Evolutionary conservation across 768 basidiomycete genomes (phyloP).

Genomic region (Scleroderma bovista): DNA sequence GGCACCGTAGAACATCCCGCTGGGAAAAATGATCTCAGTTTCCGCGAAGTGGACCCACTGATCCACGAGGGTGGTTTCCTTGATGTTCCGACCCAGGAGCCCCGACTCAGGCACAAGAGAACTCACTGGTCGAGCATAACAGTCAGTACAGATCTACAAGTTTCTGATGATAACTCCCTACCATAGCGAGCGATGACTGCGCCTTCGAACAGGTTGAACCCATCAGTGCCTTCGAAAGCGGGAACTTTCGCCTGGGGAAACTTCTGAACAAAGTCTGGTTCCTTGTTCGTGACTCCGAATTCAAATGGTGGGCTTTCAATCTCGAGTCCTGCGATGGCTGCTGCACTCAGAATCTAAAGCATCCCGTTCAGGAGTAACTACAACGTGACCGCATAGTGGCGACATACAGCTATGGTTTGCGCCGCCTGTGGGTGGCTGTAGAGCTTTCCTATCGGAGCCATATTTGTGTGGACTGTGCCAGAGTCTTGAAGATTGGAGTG

Average conservation of each 20-base stretch:
- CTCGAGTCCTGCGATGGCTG: constrained; percentile 3
- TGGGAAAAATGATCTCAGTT: background rate
- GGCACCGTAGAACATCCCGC: background rate
- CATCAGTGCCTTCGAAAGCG: constrained; percentile 2
- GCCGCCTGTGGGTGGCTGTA: constrained; percentile 41
- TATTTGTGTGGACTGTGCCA: constrained; percentile 23
- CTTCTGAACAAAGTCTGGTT: constrained; percentile 3
- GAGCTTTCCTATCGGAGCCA: constrained; percentile 52
- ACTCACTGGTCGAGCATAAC: background rate
- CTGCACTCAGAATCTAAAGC: background rate
- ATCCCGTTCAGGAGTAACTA: background rate
- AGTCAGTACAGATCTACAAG: background rate
- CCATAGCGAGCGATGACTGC: constrained; percentile 7
- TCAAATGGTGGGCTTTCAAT: constrained; percentile 2
- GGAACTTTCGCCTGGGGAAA: constrained; percentile 5
- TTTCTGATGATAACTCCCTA: background rate
- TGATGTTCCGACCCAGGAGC: constrained; percentile 1
- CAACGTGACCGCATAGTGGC: background rate
- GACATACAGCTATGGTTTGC: constrained; percentile 41
- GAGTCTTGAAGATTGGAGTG: background rate
- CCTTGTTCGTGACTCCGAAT: constrained; percentile 8
- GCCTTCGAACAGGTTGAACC: constrained; percentile 5
- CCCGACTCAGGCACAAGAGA: constrained; percentile 1
- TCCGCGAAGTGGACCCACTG: constrained; percentile 9
- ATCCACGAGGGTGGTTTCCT: constrained; percentile 5